Evolutionary conservation across 495 filamentous ascomycete genomes (phyloP).

Genomic region (Talaromyces thailandensis): DNA sequence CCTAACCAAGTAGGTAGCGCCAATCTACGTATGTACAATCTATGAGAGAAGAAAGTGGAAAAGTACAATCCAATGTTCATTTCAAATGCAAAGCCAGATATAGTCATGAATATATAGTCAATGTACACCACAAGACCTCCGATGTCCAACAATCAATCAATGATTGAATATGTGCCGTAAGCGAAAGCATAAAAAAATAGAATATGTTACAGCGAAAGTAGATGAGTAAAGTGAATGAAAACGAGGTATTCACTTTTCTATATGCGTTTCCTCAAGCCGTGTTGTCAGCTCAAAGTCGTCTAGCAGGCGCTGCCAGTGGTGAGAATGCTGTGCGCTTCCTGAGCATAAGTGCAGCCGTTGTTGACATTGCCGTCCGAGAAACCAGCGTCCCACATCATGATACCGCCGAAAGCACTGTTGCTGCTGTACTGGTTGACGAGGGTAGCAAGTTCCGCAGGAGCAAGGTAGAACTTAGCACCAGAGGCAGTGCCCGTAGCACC

Average conservation of each 20-base stretch:
- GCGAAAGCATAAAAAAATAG: not conserved
- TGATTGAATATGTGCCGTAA: not conserved
- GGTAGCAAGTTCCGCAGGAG: conserved; percentile 22
- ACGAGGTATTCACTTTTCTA: not conserved
- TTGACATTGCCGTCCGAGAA: conserved; percentile 32
- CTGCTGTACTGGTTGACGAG: conserved; percentile 22
- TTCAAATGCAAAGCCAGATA: not conserved
- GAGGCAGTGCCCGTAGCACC: conserved; percentile 17
- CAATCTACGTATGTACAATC: not conserved
- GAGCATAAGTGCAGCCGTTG: conserved; percentile 33
- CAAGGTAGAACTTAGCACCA: conserved; percentile 33
- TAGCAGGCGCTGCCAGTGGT: conserved; percentile 8
- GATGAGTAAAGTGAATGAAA: not conserved
- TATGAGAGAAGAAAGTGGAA: not conserved
- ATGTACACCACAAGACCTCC: not conserved
- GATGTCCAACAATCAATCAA: conserved; percentile 2
- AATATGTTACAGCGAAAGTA: not conserved
- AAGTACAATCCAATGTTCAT: not conserved
- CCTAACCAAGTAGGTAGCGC: too few species aligned
- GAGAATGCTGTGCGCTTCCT: conserved; percentile 27
- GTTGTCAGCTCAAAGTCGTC: not conserved
- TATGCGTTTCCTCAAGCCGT: not conserved
- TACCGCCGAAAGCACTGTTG: conserved; percentile 36
- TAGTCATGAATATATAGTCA: not conserved
- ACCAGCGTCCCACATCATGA: conserved; percentile 48